Conservation (phyloP, 306 rosid genomes). For the Malus asiatica region DNA sequence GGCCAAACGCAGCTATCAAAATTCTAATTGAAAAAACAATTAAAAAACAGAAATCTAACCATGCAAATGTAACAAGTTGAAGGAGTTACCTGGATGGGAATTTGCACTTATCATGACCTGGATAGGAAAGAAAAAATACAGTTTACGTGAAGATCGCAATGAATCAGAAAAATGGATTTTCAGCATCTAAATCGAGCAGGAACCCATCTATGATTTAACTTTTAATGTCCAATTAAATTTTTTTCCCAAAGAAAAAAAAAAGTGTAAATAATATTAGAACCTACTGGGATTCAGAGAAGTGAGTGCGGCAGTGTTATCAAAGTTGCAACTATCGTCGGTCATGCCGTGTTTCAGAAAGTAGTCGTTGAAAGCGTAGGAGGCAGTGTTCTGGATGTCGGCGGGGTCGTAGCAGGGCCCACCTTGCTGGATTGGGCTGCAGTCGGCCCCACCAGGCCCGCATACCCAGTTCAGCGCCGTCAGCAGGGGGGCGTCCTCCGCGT, state of each 20-base stretch:
- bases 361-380: constrained; percentile 78
- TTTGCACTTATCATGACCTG: constrained; percentile 79
- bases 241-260: neutral
- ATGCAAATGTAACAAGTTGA: neutral
- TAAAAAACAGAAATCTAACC: neutral
- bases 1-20: neutral
- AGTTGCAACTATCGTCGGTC: constrained; percentile 67
- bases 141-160: neutral
- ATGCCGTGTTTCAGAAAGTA: constrained; percentile 67
- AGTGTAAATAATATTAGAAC: neutral
- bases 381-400: constrained; percentile 45
- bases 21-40: neutral
- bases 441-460: constrained; percentile 73
- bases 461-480: constrained; percentile 81
- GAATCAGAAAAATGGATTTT: neutral
- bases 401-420: constrained; percentile 79
- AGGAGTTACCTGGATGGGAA: constrained; percentile 67
- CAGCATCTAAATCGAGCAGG: too few species aligned
- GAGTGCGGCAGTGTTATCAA: constrained; percentile 62
- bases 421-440: constrained; percentile 70
- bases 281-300: constrained; percentile 78
- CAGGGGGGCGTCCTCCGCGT: constrained; percentile 71
- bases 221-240: neutral
- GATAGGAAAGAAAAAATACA: constrained; percentile 1
- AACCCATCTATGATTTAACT: too few species aligned